These are phyloP conservation scores for Ogataea parapolymorpha DNA, from an alignment of 805 yeast genomes.

Conservation along the genomic window DNA sequence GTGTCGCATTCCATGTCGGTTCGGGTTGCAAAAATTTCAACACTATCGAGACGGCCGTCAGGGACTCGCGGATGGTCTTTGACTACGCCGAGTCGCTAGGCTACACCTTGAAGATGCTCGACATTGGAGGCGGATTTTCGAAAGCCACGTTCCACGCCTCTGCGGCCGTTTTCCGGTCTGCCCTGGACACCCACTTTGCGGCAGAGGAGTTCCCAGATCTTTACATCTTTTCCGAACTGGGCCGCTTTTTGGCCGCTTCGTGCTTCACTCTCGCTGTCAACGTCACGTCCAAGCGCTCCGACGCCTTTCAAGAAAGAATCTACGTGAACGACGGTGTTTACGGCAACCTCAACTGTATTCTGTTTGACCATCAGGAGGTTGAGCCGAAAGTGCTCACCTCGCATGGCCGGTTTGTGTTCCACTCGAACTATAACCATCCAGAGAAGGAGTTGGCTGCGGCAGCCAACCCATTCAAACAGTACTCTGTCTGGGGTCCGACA, in stretches of 20 bases:
- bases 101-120: conserved; percentile 48
- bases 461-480: conserved; percentile 23
- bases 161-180: conserved; percentile 51
- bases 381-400: conserved; percentile 63
- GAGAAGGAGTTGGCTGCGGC: conserved; percentile 10
- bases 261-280: conserved; percentile 83
- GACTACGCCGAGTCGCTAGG: conserved; percentile 51
- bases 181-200: conserved; percentile 63
- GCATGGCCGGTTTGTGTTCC: conserved; percentile 36
- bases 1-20: conserved; percentile 95
- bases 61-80: conserved; percentile 67
- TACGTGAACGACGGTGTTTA: conserved; percentile 94
- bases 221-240: conserved; percentile 84
- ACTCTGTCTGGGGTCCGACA: conserved; percentile 96
- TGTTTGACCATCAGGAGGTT: conserved; percentile 88
- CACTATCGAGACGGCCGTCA: conserved; percentile 66
- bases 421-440: conserved; percentile 12
- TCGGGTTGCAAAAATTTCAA: conserved; percentile 80
- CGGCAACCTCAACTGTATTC: conserved; percentile 90
- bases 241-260: conserved; percentile 80
- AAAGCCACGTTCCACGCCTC: conserved; percentile 55
- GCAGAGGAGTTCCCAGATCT: conserved; percentile 31
- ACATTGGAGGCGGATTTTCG: conserved; percentile 93
- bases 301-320: conserved; percentile 55
- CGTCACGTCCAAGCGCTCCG: conserved; percentile 75